Conservation (phyloP, 371 early-diverging fungal species). For the Syncephalis plumigaleata region DNA sequence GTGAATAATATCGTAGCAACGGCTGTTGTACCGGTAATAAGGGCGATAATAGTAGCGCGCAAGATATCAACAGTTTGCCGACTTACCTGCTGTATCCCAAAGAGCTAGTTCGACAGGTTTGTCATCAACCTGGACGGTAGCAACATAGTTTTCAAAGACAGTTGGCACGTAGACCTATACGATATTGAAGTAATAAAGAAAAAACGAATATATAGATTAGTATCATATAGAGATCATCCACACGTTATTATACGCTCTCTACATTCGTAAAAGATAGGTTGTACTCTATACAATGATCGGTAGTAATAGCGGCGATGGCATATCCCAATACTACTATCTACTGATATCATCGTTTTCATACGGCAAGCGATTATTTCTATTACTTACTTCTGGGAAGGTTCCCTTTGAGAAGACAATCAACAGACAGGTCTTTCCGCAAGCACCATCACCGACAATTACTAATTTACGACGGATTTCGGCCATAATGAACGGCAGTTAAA, state of each 20-base stretch:
- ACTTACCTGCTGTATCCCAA: constrained; percentile 94
- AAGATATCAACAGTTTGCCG: neutral
- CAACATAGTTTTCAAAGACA: constrained; percentile 93
- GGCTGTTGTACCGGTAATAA: neutral
- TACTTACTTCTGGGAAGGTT: constrained; percentile 77
- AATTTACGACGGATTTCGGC: constrained; percentile 85
- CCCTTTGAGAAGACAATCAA: constrained; percentile 88
- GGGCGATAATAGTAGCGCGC: neutral
- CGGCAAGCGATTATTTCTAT: too few species aligned
- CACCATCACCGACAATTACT: constrained; percentile 96
- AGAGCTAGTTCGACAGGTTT: constrained; percentile 84
- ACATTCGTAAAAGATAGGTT: too few species aligned
- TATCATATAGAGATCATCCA: too few species aligned
- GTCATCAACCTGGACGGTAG: constrained; percentile 85
- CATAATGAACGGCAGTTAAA: constrained; percentile 26
- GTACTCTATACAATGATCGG: too few species aligned
- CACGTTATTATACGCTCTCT: too few species aligned
- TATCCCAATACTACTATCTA: too few species aligned
- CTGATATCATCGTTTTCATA: too few species aligned
- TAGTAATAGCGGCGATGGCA: too few species aligned
- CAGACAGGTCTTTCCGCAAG: constrained; percentile 94
- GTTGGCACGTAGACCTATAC: constrained; percentile 79
- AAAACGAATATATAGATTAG: too few species aligned
- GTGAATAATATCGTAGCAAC: neutral
- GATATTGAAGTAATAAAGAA: constrained; percentile 6